phyloP scores from a whole-genome alignment of 495 filamentous ascomycete genomes.

The Thozetella sp. region DNA sequence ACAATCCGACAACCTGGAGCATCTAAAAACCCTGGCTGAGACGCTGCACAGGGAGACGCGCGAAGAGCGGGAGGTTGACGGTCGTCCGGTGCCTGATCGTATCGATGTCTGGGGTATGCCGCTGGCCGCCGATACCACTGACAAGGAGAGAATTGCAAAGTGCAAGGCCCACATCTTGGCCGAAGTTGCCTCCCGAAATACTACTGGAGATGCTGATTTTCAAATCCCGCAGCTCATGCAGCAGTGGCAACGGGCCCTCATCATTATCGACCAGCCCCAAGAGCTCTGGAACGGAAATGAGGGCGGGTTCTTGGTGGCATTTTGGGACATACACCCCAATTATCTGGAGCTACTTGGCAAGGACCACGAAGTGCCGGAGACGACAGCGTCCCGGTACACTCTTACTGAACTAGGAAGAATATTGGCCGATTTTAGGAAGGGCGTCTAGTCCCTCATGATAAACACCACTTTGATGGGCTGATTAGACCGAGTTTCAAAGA shows the following conservation, averaged over 20 bases:
- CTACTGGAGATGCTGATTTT: background rate
- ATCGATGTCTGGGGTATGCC: background rate
- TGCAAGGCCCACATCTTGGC: background rate
- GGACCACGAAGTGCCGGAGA: background rate
- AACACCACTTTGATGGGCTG: too few relatives aligned
- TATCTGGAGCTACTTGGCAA: background rate
- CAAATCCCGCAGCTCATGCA: background rate
- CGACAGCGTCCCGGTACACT: background rate
- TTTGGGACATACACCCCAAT: background rate
- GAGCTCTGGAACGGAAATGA: background rate
- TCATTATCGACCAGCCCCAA: background rate
- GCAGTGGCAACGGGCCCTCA: background rate
- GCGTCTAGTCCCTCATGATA: background rate
- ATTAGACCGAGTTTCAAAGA: too few relatives aligned
- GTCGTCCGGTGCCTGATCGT: background rate
- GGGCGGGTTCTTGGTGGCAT: background rate
- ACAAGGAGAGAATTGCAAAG: background rate
- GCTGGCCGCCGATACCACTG: background rate
- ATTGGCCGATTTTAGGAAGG: background rate
- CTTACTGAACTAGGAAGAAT: background rate
- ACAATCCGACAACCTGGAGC: background rate
- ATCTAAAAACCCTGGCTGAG: background rate
- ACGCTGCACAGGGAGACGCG: background rate
- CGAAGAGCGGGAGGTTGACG: background rate
- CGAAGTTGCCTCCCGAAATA: background rate